These are phyloP conservation scores for Alternaria metachromatica DNA, from an alignment of 2,329 filamentous ascomycete species.

Conservation along the genomic window DNA sequence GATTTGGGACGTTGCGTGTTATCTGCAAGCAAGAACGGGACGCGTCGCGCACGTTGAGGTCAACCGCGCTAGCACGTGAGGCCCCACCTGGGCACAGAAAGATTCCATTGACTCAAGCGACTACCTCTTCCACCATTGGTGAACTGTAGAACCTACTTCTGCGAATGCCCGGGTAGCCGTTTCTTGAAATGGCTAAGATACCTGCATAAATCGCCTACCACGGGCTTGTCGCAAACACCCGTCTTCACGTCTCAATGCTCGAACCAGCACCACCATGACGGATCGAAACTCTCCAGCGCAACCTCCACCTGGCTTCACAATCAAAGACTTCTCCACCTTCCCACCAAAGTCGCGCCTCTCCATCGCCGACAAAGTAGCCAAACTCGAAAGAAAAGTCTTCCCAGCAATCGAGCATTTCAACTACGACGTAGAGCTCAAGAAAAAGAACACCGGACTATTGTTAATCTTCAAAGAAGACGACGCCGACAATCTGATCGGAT, in stretches of 20 bases:
- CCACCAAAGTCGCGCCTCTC: slow-evolving; percentile 27
- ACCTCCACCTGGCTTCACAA: slow-evolving; percentile 13
- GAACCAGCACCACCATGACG: slow-evolving; percentile 6
- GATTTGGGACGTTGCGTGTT: too few species aligned
- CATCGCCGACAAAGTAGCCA: slow-evolving; percentile 30
- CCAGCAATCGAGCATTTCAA: slow-evolving; percentile 59
- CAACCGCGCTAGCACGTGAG: slow-evolving; percentile 31
- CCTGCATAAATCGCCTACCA: not conserved
- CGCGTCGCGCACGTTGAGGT: slow-evolving; percentile 14
- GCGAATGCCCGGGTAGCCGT: not conserved
- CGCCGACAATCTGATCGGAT: slow-evolving; percentile 49
- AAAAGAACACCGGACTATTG: slow-evolving; percentile 56
- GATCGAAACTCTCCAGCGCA: not conserved
- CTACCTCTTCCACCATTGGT: not conserved
- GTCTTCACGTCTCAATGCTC: not conserved
- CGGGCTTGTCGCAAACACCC: not conserved
- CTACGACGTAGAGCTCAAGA: slow-evolving; percentile 57
- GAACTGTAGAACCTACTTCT: not conserved
- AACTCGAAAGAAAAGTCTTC: slow-evolving; percentile 59
- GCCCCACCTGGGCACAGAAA: not conserved
- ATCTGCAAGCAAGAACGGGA: too few species aligned
- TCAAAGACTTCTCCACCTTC: slow-evolving; percentile 24
- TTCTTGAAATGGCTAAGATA: not conserved
- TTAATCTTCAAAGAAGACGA: slow-evolving; percentile 35
- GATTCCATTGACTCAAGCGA: not conserved